phyloP scores from a whole-genome alignment of 2,329 filamentous ascomycete species.

The Xylariaceae sp. region DNA sequence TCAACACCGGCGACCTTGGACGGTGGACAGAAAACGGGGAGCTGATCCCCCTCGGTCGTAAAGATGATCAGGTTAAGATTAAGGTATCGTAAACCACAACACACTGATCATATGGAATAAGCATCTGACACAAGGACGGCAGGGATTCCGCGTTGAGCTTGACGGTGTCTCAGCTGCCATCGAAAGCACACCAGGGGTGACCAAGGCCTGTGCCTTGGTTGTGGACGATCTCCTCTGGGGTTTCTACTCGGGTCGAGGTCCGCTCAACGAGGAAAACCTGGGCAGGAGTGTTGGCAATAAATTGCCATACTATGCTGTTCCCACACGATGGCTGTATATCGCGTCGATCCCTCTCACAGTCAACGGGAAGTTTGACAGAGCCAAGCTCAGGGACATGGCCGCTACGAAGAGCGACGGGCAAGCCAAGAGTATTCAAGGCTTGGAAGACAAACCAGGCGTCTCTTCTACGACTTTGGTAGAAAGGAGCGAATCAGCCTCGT shows the following conservation, averaged over 20 bases:
- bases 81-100: slow-evolving; percentile 34
- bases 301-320: slow-evolving; percentile 52
- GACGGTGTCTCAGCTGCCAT: slow-evolving; percentile 51
- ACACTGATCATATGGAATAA: background rate
- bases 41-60: slow-evolving; percentile 50
- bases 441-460: slow-evolving; percentile 11
- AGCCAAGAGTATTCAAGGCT: slow-evolving; percentile 5
- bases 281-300: slow-evolving; percentile 35
- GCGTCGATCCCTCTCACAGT: slow-evolving; percentile 43
- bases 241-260: slow-evolving; percentile 38
- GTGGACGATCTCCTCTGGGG: slow-evolving; percentile 45
- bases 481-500: slow-evolving; percentile 2
- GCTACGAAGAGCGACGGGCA: slow-evolving; percentile 17
- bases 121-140: slow-evolving; percentile 5
- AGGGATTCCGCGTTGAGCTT: slow-evolving; percentile 56
- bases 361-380: slow-evolving; percentile 55
- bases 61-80: slow-evolving; percentile 59
- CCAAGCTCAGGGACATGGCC: slow-evolving; percentile 35
- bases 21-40: slow-evolving; percentile 48
- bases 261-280: slow-evolving; percentile 34
- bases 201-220: slow-evolving; percentile 42
- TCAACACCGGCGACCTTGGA: slow-evolving; percentile 56
- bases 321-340: slow-evolving; percentile 39
- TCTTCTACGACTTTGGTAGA: slow-evolving; percentile 13
- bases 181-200: slow-evolving; percentile 40